These are phyloP conservation scores for Stemphylium beticola DNA, from an alignment of 2,329 filamentous ascomycete genomes.

Conservation along the genomic window DNA sequence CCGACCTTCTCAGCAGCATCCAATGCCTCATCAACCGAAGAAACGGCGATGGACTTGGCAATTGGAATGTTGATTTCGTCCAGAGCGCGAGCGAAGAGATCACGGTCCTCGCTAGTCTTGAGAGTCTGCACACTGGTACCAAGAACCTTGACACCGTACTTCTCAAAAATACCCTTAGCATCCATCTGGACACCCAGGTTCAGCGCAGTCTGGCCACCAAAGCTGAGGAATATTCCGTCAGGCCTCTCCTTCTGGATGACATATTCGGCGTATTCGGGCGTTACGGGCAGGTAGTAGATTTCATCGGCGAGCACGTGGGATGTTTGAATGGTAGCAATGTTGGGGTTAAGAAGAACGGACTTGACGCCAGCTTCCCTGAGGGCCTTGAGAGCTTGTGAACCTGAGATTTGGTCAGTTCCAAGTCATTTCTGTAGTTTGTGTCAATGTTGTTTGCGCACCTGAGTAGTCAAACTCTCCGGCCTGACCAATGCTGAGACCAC, in stretches of 20 bases:
- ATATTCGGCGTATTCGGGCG: constrained; percentile 95
- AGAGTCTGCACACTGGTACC: constrained; percentile 94
- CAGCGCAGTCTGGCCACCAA: constrained; percentile 95
- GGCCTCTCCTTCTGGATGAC: constrained; percentile 96
- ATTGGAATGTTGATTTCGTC: constrained; percentile 98
- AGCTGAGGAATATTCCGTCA: constrained; percentile 96
- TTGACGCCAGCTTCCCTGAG: constrained; percentile 92
- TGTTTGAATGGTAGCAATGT: constrained; percentile 98
- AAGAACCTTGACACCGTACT: constrained; percentile 93
- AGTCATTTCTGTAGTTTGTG: neutral
- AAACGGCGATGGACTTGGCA: constrained; percentile 91
- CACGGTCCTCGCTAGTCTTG: constrained; percentile 93
- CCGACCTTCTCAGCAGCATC: constrained; percentile 85
- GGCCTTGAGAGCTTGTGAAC: constrained; percentile 94
- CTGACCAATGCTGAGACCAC: constrained; percentile 95
- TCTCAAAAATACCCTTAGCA: constrained; percentile 91
- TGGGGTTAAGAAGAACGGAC: constrained; percentile 95
- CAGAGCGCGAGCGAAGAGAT: constrained; percentile 92
- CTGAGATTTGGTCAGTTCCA: constrained; percentile 55
- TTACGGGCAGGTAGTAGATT: constrained; percentile 97
- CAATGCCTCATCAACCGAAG: constrained; percentile 89
- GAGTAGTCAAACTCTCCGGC: constrained; percentile 99
- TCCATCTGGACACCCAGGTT: constrained; percentile 98
- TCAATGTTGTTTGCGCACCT: constrained; percentile 60
- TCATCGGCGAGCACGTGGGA: constrained; percentile 95